A percentile compares a stretch with the other conserved stretches of the same genome.
Evolutionary conservation across 768 basidiomycete species (phyloP).

Genomic region (Mycena leptocephala): DNA sequence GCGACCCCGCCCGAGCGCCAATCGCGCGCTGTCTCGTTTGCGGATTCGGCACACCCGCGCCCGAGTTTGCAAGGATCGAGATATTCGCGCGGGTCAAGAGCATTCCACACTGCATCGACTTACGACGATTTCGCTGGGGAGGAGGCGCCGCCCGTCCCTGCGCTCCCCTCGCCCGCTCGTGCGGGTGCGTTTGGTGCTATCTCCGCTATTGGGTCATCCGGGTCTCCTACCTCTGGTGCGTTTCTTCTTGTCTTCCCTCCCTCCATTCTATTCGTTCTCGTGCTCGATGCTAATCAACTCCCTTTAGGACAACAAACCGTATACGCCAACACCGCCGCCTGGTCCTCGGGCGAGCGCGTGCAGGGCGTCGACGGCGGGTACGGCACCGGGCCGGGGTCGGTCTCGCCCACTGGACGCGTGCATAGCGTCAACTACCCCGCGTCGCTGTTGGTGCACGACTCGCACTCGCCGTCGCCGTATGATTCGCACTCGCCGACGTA

Average conservation of each 20-base stretch:
- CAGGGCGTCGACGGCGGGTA: conserved; percentile 31
- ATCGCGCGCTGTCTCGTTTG: conserved; percentile 69
- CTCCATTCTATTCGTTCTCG: too few relatives aligned
- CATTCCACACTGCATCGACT: conserved; percentile 56
- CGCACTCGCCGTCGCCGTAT: too few relatives aligned
- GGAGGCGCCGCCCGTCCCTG: conserved; percentile 58
- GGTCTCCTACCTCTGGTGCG: neutral
- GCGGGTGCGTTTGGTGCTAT: conserved; percentile 24
- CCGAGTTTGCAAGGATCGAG: conserved; percentile 52
- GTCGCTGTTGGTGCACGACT: too few relatives aligned
- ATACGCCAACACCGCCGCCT: conserved; percentile 8
- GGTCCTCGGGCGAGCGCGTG: conserved; percentile 32
- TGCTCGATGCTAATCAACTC: too few relatives aligned
- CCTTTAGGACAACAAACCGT: neutral
- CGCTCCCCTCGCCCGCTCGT: conserved; percentile 43
- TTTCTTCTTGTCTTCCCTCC: too few relatives aligned
- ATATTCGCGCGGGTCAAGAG: conserved; percentile 48
- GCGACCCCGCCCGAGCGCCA: conserved; percentile 56
- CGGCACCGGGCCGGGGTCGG: conserved; percentile 10
- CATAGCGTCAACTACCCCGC: conserved; percentile 14
- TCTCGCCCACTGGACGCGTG: conserved; percentile 24
- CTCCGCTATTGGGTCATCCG: too few relatives aligned
- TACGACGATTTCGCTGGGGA: conserved; percentile 20
- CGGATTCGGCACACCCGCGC: conserved; percentile 54
- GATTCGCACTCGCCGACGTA: too few relatives aligned